Evolutionary conservation across 345 rosid genomes (phyloP).

Genomic region (Gossypium longicalyx): DNA sequence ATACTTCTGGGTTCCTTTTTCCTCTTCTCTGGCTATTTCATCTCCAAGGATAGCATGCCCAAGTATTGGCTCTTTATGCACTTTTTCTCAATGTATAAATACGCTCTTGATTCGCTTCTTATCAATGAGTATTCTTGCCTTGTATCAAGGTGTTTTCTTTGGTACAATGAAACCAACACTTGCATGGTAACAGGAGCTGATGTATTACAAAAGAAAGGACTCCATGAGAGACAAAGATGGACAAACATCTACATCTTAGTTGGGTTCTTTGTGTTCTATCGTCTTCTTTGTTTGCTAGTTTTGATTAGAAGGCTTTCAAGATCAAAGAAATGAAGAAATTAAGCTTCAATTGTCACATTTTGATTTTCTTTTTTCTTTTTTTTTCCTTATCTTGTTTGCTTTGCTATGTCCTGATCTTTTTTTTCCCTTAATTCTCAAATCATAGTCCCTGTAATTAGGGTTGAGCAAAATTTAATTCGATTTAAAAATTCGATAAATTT

Average conservation of each 20-base stretch:
- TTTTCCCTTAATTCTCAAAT: not conserved
- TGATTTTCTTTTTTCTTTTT: not conserved
- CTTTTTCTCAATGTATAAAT: constrained; percentile 87
- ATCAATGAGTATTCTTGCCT: constrained; percentile 91
- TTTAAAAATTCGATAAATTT: too few species aligned
- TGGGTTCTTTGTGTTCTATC: constrained; percentile 82
- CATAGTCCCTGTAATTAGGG: not conserved
- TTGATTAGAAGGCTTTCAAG: constrained; percentile 72
- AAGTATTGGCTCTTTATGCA: constrained; percentile 95
- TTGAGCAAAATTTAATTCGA: too few species aligned
- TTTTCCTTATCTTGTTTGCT: not conserved
- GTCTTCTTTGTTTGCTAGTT: constrained; percentile 65
- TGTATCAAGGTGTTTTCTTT: not conserved
- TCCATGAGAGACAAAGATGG: constrained; percentile 66
- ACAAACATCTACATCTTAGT: constrained; percentile 60
- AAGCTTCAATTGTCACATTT: not conserved
- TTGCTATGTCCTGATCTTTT: not conserved
- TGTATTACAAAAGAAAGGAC: constrained; percentile 64
- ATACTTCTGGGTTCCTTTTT: constrained; percentile 71
- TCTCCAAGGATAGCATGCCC: constrained; percentile 69
- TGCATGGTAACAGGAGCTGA: constrained; percentile 50
- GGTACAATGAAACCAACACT: constrained; percentile 5
- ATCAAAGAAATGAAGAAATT: constrained; percentile 44
- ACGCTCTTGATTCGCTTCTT: constrained; percentile 78
- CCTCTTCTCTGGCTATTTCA: constrained; percentile 91